A percentile compares a stretch with the other conserved stretches of the same genome.
Evolutionary conservation across 805 yeast species (phyloP).

Genomic region (Grigorovia humatica): DNA sequence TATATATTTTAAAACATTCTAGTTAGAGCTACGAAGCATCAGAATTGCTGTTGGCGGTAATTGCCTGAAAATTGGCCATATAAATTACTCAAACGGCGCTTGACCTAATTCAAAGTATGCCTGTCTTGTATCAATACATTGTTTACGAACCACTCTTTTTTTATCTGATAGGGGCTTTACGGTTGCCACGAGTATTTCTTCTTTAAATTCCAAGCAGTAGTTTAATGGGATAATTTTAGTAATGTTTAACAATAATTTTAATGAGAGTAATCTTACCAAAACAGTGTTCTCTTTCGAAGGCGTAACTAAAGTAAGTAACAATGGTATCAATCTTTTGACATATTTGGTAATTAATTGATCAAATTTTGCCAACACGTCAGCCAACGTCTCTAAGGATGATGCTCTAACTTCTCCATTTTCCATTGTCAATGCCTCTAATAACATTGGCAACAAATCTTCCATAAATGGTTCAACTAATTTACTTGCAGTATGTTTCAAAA

Average conservation of each 20-base stretch:
- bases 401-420: conserved; percentile 39
- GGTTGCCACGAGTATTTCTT: conserved; percentile 38
- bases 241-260: conserved; percentile 47
- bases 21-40: too few relatives aligned
- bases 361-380: conserved; percentile 46
- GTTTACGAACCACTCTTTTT: conserved; percentile 62
- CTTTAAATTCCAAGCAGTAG: conserved; percentile 43
- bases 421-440: conserved; percentile 52
- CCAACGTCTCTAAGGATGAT: conserved; percentile 53
- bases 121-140: conserved; percentile 75
- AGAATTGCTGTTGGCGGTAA: too few relatives aligned
- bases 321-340: conserved; percentile 46
- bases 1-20: background rate
- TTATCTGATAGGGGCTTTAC: conserved; percentile 56
- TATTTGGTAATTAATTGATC: conserved; percentile 43
- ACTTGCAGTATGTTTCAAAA: conserved; percentile 55
- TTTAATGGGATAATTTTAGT: conserved; percentile 31
- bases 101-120: conserved; percentile 48
- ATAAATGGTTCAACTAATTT: conserved; percentile 58
- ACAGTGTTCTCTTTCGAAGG: conserved; percentile 30
- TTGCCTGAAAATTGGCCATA: too few relatives aligned
- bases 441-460: conserved; percentile 54
- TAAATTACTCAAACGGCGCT: conserved; percentile 26
- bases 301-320: conserved; percentile 31
- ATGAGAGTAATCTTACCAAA: conserved; percentile 44